Conservation (phyloP, 495 filamentous ascomycete genomes). For the Thozetella sp. region DNA sequence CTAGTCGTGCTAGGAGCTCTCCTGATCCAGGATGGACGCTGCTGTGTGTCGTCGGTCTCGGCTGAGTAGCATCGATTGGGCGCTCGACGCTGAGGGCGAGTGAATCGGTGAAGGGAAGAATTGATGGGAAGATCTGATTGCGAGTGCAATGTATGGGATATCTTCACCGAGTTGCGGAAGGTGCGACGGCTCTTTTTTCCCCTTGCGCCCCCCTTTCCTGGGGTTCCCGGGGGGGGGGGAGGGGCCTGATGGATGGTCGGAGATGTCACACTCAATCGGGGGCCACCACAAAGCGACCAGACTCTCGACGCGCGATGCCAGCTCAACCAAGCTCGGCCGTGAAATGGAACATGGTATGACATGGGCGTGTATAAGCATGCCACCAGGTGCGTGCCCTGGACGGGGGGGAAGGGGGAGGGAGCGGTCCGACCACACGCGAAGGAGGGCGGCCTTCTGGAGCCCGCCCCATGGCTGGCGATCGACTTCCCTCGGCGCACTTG, state of each 20-base stretch:
- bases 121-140: neutral
- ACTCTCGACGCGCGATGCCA: neutral
- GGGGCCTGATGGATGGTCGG: neutral
- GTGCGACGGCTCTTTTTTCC: constrained; percentile 1
- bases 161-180: constrained; percentile 3
- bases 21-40: neutral
- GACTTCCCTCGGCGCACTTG: neutral
- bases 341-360: neutral
- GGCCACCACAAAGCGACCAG: neutral
- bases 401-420: no score
- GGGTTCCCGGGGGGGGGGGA: neutral
- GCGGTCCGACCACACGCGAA: neutral
- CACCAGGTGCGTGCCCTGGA: neutral
- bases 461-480: neutral
- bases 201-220: constrained; percentile 1
- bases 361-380: constrained; percentile 1
- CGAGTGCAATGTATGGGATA: constrained; percentile 2
- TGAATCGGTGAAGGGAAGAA: neutral
- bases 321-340: neutral
- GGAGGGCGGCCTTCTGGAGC: neutral
- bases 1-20: neutral
- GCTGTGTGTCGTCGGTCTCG: constrained; percentile 3
- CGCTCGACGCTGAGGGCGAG: neutral
- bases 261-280: constrained; percentile 2
- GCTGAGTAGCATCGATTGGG: neutral